phyloP scores from a whole-genome alignment of 139 green algal species.

The Astrephomene gubernaculifera region DNA sequence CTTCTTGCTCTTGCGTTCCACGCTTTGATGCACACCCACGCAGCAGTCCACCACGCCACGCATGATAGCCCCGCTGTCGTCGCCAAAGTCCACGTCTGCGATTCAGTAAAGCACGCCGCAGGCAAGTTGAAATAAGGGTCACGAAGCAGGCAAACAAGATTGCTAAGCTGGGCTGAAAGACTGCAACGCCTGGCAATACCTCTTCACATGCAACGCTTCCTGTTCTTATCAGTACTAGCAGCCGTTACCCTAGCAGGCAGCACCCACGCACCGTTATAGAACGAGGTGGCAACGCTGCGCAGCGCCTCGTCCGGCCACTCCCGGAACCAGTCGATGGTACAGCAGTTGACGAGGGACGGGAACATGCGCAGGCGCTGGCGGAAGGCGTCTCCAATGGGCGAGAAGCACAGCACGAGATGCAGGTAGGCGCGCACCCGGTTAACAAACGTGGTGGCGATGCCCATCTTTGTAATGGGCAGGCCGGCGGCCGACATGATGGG shows the following conservation, averaged over 20 bases:
- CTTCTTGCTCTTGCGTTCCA: slow-evolving; percentile 66
- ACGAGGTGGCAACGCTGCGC: slow-evolving; percentile 64
- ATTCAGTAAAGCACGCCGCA: no score
- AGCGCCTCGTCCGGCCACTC: slow-evolving; percentile 85
- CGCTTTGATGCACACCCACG: slow-evolving; percentile 77
- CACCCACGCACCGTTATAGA: slow-evolving; percentile 55
- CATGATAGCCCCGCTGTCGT: slow-evolving; percentile 26
- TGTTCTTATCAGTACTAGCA: no score
- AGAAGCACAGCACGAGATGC: slow-evolving; percentile 88
- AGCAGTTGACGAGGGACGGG: slow-evolving; percentile 89
- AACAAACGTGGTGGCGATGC: slow-evolving; percentile 72
- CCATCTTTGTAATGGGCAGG: slow-evolving; percentile 71
- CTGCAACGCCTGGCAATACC: no score
- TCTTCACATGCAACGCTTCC: no score
- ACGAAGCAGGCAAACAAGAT: no score
- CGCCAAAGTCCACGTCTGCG: slow-evolving; percentile 34
- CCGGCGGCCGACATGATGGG: slow-evolving; percentile 71
- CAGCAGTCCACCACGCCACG: slow-evolving; percentile 68
- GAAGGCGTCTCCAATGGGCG: slow-evolving; percentile 85
- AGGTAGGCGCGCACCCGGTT: slow-evolving; percentile 71
- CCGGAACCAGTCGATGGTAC: slow-evolving; percentile 90
- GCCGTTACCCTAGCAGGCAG: no score
- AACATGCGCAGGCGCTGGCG: slow-evolving; percentile 90
- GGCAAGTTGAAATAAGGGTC: no score
- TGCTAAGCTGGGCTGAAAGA: no score